phyloP scores from a whole-genome alignment of 139 green algal genomes.

The Picochlorum sp. region DNA sequence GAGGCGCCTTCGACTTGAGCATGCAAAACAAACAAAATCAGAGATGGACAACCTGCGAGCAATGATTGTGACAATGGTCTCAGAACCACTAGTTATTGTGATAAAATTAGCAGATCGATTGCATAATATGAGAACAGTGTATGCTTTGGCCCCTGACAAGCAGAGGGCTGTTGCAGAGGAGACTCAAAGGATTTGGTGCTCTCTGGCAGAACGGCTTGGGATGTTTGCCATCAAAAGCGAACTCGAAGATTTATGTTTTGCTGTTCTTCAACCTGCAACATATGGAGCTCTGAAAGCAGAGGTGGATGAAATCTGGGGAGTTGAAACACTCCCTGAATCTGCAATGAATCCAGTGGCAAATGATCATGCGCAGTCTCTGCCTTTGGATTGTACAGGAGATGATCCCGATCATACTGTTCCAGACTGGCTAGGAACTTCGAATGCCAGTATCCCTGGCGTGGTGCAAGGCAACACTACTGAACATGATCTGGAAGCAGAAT shows the following conservation, averaged over 20 bases:
- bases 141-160: slow-evolving; percentile 62
- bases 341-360: slow-evolving; percentile 1
- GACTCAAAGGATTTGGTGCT: slow-evolving; percentile 83
- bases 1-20: slow-evolving; percentile 39
- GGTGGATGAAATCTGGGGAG: slow-evolving; percentile 35
- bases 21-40: slow-evolving; percentile 12
- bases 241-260: slow-evolving; percentile 96
- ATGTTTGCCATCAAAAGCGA: slow-evolving; percentile 76
- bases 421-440: background rate
- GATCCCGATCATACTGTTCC: too few species aligned
- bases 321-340: slow-evolving; percentile 6
- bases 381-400: too few species aligned
- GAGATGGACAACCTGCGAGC: slow-evolving; percentile 35
- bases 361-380: background rate
- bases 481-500: background rate
- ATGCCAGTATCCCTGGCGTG: background rate
- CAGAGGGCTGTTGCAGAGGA: slow-evolving; percentile 67
- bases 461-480: background rate
- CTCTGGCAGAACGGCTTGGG: slow-evolving; percentile 82
- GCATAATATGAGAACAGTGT: slow-evolving; percentile 93
- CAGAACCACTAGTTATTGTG: slow-evolving; percentile 78
- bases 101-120: slow-evolving; percentile 94
- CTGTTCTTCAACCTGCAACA: slow-evolving; percentile 58
- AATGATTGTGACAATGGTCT: slow-evolving; percentile 65
- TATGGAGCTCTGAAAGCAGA: slow-evolving; percentile 43